These are phyloP conservation scores for Kluyveromyces sp. DNA, from an alignment of 1,139 yeast genomes.

Conservation along the genomic window DNA sequence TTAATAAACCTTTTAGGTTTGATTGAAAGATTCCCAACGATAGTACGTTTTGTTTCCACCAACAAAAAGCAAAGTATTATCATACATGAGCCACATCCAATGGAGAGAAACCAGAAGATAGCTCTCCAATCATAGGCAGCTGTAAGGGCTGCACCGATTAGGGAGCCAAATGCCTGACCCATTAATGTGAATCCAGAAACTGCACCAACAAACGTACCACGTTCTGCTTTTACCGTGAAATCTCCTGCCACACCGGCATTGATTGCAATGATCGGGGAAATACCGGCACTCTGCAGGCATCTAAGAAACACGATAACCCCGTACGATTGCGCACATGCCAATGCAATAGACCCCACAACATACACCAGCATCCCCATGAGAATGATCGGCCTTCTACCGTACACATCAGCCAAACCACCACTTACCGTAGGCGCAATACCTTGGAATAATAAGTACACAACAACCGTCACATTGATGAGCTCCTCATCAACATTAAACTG, in stretches of 20 bases:
- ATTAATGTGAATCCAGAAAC: constrained; percentile 55
- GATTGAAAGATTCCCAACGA: constrained; percentile 62
- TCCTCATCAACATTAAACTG: constrained; percentile 50
- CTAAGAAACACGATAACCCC: constrained; percentile 49
- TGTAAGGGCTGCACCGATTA: constrained; percentile 63
- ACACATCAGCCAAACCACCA: constrained; percentile 43
- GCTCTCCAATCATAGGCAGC: constrained; percentile 65
- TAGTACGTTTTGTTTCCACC: constrained; percentile 65
- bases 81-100: constrained; percentile 44
- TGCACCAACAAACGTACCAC: constrained; percentile 62
- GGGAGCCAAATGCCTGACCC: constrained; percentile 74
- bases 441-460: constrained; percentile 63
- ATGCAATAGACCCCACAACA: constrained; percentile 50
- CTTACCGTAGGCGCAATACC: constrained; percentile 59
- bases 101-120: constrained; percentile 65
- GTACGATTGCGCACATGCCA: constrained; percentile 49
- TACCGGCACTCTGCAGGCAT: constrained; percentile 61
- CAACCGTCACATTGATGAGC: constrained; percentile 57
- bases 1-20: constrained; percentile 37
- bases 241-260: constrained; percentile 66
- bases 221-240: constrained; percentile 47
- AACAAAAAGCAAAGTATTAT: constrained; percentile 31
- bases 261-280: constrained; percentile 62
- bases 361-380: constrained; percentile 46
- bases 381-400: constrained; percentile 64